A percentile compares a stretch with the other conserved stretches of the same genome.
These are phyloP conservation scores for Bryopsis sp. DNA, from an alignment of 139 green algal genomes.

Conservation along the genomic window DNA sequence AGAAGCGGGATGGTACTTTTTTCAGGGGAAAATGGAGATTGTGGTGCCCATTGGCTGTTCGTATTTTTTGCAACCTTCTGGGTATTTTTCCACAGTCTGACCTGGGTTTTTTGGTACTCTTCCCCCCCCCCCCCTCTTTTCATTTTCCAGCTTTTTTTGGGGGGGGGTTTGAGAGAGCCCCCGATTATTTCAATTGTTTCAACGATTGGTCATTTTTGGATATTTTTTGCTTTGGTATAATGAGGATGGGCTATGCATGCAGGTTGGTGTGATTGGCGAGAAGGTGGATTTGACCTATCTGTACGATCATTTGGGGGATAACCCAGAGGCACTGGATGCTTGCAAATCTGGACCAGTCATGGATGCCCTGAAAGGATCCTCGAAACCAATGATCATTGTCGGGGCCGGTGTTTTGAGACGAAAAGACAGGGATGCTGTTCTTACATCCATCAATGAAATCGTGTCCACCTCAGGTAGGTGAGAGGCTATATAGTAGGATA, in stretches of 20 bases:
- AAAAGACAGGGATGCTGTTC: conserved; percentile 61
- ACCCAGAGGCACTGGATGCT: conserved; percentile 53
- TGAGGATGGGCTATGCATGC: conserved; percentile 12
- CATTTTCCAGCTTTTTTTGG: no score
- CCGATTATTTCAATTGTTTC: no score
- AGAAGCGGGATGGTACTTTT: no score
- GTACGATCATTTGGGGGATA: conserved; percentile 72
- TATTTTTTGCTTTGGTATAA: neutral
- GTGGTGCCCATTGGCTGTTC: no score
- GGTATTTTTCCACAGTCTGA: no score
- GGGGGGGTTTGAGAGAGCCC: no score
- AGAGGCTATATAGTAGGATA: no score
- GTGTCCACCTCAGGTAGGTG: conserved; percentile 47
- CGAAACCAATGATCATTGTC: conserved; percentile 78
- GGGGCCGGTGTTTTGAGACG: conserved; percentile 74
- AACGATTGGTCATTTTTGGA: neutral
- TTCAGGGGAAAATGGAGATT: no score
- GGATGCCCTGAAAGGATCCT: conserved; percentile 60
- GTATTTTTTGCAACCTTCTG: no score
- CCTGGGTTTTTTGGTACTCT: no score
- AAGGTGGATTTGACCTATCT: conserved; percentile 87
- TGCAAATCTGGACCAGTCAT: conserved; percentile 40
- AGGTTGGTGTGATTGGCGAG: conserved; percentile 70
- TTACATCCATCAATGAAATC: conserved; percentile 60
- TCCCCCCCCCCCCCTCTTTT: no score